A percentile compares a stretch with the other conserved stretches of the same genome.
Conservation (phyloP, 352 stramenopile species). For the Stephanocyclus meneghinianus region DNA sequence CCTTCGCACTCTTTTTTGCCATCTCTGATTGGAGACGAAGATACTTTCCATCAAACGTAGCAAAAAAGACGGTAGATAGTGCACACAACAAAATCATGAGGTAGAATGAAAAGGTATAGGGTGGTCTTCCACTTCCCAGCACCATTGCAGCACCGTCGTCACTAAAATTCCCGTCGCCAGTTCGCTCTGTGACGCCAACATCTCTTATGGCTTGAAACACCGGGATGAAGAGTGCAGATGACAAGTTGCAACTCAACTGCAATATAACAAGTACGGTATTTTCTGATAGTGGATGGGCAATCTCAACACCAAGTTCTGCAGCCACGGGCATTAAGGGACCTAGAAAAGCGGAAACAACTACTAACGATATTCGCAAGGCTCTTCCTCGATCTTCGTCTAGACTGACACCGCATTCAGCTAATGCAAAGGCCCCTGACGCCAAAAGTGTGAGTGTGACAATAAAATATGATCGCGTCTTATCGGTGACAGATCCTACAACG, state of each 20-base stretch:
- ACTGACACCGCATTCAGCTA: constrained; percentile 74
- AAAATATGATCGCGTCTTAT: constrained; percentile 74
- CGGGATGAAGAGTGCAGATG: constrained; percentile 78
- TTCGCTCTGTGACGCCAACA: constrained; percentile 42
- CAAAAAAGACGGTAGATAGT: constrained; percentile 69
- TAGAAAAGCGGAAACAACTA: constrained; percentile 66
- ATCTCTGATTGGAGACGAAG: constrained; percentile 68
- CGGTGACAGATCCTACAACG: constrained; percentile 69
- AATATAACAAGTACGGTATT: constrained; percentile 79
- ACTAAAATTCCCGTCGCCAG: constrained; percentile 28
- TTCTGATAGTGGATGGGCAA: constrained; percentile 74
- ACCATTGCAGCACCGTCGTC: constrained; percentile 34
- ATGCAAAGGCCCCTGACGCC: constrained; percentile 68
- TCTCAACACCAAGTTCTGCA: constrained; percentile 74
- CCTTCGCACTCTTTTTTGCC: constrained; percentile 38
- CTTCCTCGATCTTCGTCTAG: constrained; percentile 60
- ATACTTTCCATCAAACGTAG: constrained; percentile 78
- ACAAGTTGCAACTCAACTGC: constrained; percentile 75
- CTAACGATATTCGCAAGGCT: constrained; percentile 59
- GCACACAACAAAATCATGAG: constrained; percentile 74
- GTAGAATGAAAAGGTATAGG: constrained; percentile 79
- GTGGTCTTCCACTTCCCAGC: constrained; percentile 35
- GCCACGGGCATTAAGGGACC: constrained; percentile 75
- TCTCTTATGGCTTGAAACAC: constrained; percentile 72
- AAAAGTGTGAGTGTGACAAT: constrained; percentile 68